Conservation (phyloP, 176 grass and related monocot species). For the Tuctoria greenei region DNA sequence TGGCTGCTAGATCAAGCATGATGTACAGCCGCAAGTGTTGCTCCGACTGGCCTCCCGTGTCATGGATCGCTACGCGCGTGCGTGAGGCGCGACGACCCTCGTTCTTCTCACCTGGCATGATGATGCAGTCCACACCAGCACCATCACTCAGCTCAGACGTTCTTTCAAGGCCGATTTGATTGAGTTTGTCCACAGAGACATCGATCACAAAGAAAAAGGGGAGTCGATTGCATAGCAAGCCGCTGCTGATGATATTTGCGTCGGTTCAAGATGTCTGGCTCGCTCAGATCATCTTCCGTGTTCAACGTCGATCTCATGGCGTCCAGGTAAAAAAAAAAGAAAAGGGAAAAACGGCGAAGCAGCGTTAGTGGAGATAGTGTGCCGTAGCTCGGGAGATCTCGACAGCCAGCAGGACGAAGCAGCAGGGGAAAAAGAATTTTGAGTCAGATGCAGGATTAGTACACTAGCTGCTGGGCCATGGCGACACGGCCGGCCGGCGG, state of each 20-base stretch:
- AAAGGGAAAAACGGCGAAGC: too few species aligned
- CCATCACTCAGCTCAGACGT: neutral
- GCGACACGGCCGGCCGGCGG: neutral
- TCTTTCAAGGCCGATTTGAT: constrained; percentile 5
- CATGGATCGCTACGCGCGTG: neutral
- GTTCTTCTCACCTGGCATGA: neutral
- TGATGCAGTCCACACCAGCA: neutral
- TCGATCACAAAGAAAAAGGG: neutral
- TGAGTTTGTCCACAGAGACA: neutral
- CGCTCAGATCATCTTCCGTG: neutral
- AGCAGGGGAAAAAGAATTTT: neutral
- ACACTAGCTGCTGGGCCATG: neutral
- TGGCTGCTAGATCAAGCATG: too few species aligned
- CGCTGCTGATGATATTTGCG: neutral
- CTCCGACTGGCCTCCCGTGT: neutral
- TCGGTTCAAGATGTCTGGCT: neutral
- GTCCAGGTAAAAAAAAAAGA: constrained; percentile 11
- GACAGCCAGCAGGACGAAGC: neutral
- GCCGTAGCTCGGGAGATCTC: neutral
- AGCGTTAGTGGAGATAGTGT: neutral
- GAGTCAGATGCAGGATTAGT: neutral
- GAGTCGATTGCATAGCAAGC: neutral
- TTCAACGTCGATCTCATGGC: constrained; percentile 12
- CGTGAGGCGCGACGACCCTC: too few species aligned
- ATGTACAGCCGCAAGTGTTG: neutral